Base-by-base conservation (phyloP, 768 basidiomycete species). In the Guyanaporus albipodus region DNA sequence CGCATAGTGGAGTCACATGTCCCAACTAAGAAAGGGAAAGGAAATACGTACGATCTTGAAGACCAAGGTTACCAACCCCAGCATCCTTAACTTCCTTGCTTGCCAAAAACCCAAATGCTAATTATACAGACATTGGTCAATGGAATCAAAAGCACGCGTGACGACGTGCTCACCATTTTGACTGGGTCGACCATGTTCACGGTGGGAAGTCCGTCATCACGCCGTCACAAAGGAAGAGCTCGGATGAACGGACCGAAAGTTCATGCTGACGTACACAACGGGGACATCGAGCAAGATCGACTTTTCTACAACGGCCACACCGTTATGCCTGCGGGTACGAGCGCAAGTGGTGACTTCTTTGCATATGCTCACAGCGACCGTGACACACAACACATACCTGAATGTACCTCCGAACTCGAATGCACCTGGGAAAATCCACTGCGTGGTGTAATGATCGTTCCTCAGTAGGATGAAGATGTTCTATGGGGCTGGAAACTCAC, bases 221-320 rank as follows among this genome's bases (percentile, higher is more conserved):
- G n/a, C n/a, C n/a, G n/a, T n/a, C n/a, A n/a, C n/a, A n/a, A n/a
- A 11, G 27, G 10, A 12, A 7, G 29, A 10, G 36, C 64, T 52
- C 40, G n/a, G n/a, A n/a, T n/a, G n/a, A n/a, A n/a, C n/a, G n/a
- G n/a, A 72, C 72, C 71, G 68, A 50, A 72, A 73, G 48, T 74
- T 75, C 21, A 69, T 61, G 6, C 69, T 66, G 7, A 73, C 74
- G 18, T 66, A 69, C 10, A 75, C 55, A 2, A 67, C 54, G 8
- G 72, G 71, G 38, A 71, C 52, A 1, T 49, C 53, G 3, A 66
- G 50, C 12, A 49, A 52, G 22, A 71, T 53, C 0, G 67, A 65
- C 11, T 65, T 60, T 14, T 65, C 54, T 6, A 73, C 64, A 15
- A 70, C 50, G 8, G 54, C 21, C 1, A 53, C 41, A 4, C 66